phyloP scores from a whole-genome alignment of 257 asterid species.

The Nicotiana obtusifolia region DNA sequence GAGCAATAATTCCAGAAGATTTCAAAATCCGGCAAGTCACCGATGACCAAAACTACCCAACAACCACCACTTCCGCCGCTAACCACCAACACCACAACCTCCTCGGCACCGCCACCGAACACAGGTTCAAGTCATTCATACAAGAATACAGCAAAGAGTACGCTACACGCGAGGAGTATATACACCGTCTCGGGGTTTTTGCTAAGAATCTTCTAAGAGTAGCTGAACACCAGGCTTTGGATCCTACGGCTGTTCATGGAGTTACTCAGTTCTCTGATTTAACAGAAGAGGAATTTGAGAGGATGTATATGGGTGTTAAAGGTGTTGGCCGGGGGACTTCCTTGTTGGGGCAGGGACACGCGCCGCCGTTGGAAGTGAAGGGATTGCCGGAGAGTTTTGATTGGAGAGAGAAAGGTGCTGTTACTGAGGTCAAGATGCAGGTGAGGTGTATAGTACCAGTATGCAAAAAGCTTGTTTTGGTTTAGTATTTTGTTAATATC shows the following conservation, averaged over 20 bases:
- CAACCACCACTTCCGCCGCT: slow-evolving; percentile 1
- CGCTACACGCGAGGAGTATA: slow-evolving; percentile 56
- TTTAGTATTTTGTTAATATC: neutral
- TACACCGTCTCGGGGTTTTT: slow-evolving; percentile 78
- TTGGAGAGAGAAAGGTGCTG: slow-evolving; percentile 94
- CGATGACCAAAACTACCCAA: slow-evolving; percentile 13
- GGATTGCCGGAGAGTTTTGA: slow-evolving; percentile 81
- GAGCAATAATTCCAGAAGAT: slow-evolving; percentile 14
- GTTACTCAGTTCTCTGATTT: slow-evolving; percentile 77
- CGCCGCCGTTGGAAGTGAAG: slow-evolving; percentile 38
- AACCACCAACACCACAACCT: slow-evolving; percentile 30
- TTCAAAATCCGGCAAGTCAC: slow-evolving; percentile 64
- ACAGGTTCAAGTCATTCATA: slow-evolving; percentile 49
- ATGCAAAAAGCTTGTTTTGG: neutral
- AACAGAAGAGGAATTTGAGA: slow-evolving; percentile 61
- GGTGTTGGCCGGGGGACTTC: slow-evolving; percentile 22
- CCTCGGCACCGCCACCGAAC: slow-evolving; percentile 65
- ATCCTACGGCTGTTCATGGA: slow-evolving; percentile 84
- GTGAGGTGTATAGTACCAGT: slow-evolving; percentile 16
- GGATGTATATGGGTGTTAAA: slow-evolving; percentile 65
- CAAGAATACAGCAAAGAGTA: slow-evolving; percentile 53
- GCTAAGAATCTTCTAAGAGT: slow-evolving; percentile 64
- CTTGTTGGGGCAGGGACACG: slow-evolving; percentile 15
- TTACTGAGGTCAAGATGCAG: slow-evolving; percentile 90
- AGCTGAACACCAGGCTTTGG: slow-evolving; percentile 84